phyloP scores from a whole-genome alignment of 768 basidiomycete genomes.

The Podaxis sp. region DNA sequence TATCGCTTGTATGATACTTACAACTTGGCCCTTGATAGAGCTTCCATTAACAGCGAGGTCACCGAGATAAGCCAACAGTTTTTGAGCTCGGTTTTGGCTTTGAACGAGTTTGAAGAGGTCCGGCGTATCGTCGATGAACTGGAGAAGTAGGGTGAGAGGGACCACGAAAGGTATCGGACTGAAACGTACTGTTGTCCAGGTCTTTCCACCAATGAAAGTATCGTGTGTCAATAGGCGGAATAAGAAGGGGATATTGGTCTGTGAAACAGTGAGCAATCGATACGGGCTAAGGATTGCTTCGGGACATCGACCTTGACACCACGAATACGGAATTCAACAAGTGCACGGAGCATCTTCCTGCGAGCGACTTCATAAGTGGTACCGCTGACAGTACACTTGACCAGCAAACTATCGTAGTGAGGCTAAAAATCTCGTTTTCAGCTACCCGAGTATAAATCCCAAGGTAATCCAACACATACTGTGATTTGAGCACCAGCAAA shows the following conservation, averaged over 20 bases:
- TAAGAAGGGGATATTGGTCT: constrained; percentile 99
- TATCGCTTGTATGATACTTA: constrained; percentile 23
- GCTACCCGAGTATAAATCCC: not conserved
- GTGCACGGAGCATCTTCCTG: constrained; percentile 97
- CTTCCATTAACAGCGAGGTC: constrained; percentile 98
- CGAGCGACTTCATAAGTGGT: constrained; percentile 99
- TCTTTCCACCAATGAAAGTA: constrained; percentile 93
- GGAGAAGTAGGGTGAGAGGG: constrained; percentile 8
- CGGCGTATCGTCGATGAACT: constrained; percentile 99
- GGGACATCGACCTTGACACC: constrained; percentile 80
- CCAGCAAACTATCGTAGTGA: constrained; percentile 96
- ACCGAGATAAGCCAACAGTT: constrained; percentile 93
- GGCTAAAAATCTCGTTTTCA: constrained; percentile 50
- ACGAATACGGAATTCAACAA: constrained; percentile 99
- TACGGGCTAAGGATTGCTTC: not conserved
- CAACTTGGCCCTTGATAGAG: constrained; percentile 91
- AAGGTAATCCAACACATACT: constrained; percentile 37
- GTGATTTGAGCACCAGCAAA: constrained; percentile 99
- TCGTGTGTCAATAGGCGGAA: constrained; percentile 97
- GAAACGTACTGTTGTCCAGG: constrained; percentile 79
- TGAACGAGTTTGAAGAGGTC: constrained; percentile 98
- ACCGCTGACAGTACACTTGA: constrained; percentile 94
- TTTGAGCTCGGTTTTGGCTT: constrained; percentile 97
- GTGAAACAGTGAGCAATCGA: not conserved
- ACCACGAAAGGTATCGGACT: not conserved